A percentile compares a stretch with the other conserved stretches of the same genome.
Conservation (phyloP, 192 early-diverging fungal species). For the Backusella liffmaniae region DNA sequence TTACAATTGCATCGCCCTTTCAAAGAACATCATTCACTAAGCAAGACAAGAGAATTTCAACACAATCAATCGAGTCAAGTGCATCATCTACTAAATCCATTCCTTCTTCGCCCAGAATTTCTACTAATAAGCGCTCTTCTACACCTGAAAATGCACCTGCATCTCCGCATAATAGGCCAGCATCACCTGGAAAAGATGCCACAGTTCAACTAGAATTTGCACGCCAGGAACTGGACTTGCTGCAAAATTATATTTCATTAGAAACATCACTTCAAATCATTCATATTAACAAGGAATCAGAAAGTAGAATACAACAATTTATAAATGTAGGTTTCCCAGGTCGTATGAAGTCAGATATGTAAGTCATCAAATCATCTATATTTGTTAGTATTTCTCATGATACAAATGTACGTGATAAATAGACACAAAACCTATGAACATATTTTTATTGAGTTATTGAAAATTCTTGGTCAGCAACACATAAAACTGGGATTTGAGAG, state of each 20-base stretch:
- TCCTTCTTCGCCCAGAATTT: background rate
- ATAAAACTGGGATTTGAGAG: constrained; percentile 68
- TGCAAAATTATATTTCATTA: constrained; percentile 71
- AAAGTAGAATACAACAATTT: constrained; percentile 60
- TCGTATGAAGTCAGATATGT: constrained; percentile 56
- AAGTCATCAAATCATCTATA: constrained; percentile 24
- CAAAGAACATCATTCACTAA: constrained; percentile 9
- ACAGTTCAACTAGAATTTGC: constrained; percentile 58
- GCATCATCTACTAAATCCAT: constrained; percentile 15
- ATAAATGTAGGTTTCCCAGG: constrained; percentile 56
- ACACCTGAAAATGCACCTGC: background rate
- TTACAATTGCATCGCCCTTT: constrained; percentile 29
- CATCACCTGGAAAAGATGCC: constrained; percentile 37
- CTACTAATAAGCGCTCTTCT: background rate
- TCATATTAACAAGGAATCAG: constrained; percentile 83
- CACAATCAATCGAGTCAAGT: background rate
- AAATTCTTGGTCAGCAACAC: constrained; percentile 69
- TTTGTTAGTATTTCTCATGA: background rate
- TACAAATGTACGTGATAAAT: background rate
- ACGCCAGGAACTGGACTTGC: constrained; percentile 43
- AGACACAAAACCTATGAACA: constrained; percentile 74
- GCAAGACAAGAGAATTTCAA: background rate
- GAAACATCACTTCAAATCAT: constrained; percentile 87
- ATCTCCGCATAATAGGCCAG: background rate
- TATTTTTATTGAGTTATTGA: constrained; percentile 76